These are phyloP conservation scores for Hypericum androsaemum DNA, from an alignment of 345 rosid species.

Conservation along the genomic window DNA sequence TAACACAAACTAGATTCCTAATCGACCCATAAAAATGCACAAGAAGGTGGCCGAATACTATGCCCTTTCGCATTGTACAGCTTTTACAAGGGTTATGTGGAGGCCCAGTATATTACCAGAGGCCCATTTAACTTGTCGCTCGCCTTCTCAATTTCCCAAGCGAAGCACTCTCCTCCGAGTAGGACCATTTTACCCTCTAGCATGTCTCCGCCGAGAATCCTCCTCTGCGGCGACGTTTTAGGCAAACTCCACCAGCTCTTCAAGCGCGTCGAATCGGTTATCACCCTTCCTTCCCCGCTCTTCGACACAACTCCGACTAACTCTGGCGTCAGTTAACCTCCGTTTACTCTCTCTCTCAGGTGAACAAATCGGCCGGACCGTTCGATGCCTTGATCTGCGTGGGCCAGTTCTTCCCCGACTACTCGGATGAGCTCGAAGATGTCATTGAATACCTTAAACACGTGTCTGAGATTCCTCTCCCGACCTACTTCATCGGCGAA, in stretches of 20 bases:
- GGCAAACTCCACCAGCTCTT: slow-evolving; percentile 78
- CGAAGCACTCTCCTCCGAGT: too few species aligned
- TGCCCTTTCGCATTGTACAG: too few species aligned
- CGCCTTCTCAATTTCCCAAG: too few species aligned
- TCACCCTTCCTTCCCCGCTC: too few species aligned
- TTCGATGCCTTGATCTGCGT: slow-evolving; percentile 73
- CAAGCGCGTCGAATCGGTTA: slow-evolving; percentile 73
- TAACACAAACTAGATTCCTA: too few species aligned
- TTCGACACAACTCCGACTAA: too few species aligned
- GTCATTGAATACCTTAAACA: slow-evolving; percentile 53
- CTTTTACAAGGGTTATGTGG: too few species aligned
- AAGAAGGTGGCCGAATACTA: too few species aligned
- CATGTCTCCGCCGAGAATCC: slow-evolving; percentile 71
- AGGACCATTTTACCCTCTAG: neutral
- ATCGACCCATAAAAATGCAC: too few species aligned
- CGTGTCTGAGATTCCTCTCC: slow-evolving; percentile 49
- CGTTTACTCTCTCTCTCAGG: slow-evolving; percentile 26
- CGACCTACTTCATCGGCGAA: slow-evolving; percentile 79
- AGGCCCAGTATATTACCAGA: too few species aligned
- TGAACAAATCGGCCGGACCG: slow-evolving; percentile 70
- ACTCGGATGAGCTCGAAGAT: slow-evolving; percentile 46
- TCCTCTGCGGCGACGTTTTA: slow-evolving; percentile 73
- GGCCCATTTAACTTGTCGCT: too few species aligned
- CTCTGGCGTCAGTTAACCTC: too few species aligned
- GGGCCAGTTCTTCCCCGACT: slow-evolving; percentile 80